Evolutionary conservation across 495 filamentous ascomycete species (phyloP).

Genomic region (Aspergillus kassunensis): DNA sequence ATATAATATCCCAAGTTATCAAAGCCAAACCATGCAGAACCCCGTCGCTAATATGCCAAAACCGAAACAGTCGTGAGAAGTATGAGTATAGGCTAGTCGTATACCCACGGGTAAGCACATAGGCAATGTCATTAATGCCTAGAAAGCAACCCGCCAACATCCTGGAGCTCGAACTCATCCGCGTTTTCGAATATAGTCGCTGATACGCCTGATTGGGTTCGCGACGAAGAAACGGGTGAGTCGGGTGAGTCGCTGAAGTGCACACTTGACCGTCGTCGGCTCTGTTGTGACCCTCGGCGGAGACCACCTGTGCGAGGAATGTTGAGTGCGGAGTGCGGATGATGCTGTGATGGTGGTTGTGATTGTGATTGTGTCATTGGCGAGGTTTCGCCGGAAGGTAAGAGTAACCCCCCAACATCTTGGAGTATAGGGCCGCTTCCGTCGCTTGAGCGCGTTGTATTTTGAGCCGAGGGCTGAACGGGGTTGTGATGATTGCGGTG

Average conservation of each 20-base stretch:
- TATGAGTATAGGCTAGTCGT: background rate
- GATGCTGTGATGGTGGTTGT: conserved; percentile 28
- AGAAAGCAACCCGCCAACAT: conserved; percentile 51
- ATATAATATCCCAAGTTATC: background rate
- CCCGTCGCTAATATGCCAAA: conserved; percentile 6
- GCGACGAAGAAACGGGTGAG: conserved; percentile 20
- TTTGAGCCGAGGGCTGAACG: background rate
- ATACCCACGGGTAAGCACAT: background rate
- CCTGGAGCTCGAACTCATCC: conserved; percentile 42
- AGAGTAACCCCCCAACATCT: conserved; percentile 53
- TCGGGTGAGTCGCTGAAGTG: conserved; percentile 20
- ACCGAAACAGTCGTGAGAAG: background rate
- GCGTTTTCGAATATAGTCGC: conserved; percentile 16
- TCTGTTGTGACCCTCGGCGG: conserved; percentile 8
- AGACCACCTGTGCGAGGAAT: conserved; percentile 10
- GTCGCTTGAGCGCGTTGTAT: conserved; percentile 21
- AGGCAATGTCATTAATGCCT: conserved; percentile 4
- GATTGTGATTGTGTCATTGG: conserved; percentile 20
- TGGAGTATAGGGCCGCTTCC: conserved; percentile 54
- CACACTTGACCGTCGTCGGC: conserved; percentile 18
- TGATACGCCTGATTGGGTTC: conserved; percentile 22
- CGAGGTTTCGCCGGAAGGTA: conserved; percentile 23
- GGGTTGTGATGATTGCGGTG: conserved; percentile 8
- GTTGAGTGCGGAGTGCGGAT: conserved; percentile 3
- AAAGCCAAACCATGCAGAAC: background rate